Conservation (phyloP, 805 yeast species). For the Candida lessepsii region DNA sequence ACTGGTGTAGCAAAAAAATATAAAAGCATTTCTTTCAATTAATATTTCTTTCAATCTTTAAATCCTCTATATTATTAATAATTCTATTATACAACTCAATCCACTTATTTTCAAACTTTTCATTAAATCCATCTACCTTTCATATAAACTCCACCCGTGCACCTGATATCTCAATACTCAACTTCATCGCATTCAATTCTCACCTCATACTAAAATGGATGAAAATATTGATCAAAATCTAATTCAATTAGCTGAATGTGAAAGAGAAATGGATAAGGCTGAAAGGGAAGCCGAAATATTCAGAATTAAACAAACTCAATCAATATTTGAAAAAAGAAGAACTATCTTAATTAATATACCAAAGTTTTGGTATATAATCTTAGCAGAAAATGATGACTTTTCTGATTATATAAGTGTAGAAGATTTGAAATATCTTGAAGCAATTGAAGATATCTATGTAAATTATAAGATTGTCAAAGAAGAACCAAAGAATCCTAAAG, state of each 20-base stretch:
- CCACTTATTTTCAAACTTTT: no score
- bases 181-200: no score
- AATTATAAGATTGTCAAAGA: slow-evolving; percentile 37
- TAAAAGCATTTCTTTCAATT: no score
- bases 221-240: slow-evolving; percentile 27
- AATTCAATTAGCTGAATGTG: slow-evolving; percentile 53
- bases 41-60: no score
- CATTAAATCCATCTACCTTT: no score
- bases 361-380: slow-evolving; percentile 82
- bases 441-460: slow-evolving; percentile 62
- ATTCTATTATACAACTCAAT: no score
- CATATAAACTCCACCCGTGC: no score
- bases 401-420: slow-evolving; percentile 74
- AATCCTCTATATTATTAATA: no score
- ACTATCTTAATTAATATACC: slow-evolving; percentile 54
- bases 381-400: slow-evolving; percentile 82
- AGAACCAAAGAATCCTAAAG: slow-evolving; percentile 34
- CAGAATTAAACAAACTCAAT: slow-evolving; percentile 52
- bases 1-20: no score
- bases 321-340: slow-evolving; percentile 59
- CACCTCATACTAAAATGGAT: slow-evolving; percentile 9
- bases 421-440: slow-evolving; percentile 74
- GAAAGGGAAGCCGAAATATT: slow-evolving; percentile 60
- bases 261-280: slow-evolving; percentile 55
- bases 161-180: no score